Base-by-base conservation (phyloP, 768 basidiomycete genomes). In the Amanita pallidorosea region DNA sequence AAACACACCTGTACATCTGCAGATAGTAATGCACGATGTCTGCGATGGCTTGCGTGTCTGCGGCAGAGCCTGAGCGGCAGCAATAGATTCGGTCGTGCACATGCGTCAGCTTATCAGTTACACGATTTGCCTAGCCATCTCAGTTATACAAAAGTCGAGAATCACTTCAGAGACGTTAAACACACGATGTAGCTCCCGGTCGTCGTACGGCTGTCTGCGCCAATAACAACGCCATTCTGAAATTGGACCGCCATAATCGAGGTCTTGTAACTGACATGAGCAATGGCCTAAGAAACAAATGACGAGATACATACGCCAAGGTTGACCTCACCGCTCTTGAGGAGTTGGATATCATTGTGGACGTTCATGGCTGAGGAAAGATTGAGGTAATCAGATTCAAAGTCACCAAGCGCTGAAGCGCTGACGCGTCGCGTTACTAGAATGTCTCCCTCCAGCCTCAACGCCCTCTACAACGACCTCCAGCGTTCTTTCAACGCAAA, bases 171-270 rank as follows among this genome's bases (percentile, higher is more conserved):
- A 35, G 48, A 18, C 40, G 17, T 46, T 45, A 20, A 25, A 65
- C 83, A 55, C 65, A 93, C 95, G 64, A 96, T 95, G 69, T 96
- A 98, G 70, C 83, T 85, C 57, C 95, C 96, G 6, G 90, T 94
- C 0, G 96, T 97, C 54, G 95, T 99, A 53, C 95, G 80, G 77
- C 86, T 88, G 72, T 99, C 96, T 57, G 96, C 96, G 38, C 96
- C 96, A 54, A 98, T 81, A 58, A 99, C 83, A 53, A 99, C 96
- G 35, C 96, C 96, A 27, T 81, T 83, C 31, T 90, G 75, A 72
- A 99, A 99, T 61, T 93, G 90, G 55, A 98, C 94, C 49, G 96
- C 95, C 94, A 97, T 97, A 66, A 99, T 98, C 38, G 95, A 97
- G 51, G 95, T 99, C 91, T 97, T 5, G 53, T n/a, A 45, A 35